Base-by-base conservation (phyloP, 371 early-diverging fungal species). In the Zopfochytrium polystomum region DNA sequence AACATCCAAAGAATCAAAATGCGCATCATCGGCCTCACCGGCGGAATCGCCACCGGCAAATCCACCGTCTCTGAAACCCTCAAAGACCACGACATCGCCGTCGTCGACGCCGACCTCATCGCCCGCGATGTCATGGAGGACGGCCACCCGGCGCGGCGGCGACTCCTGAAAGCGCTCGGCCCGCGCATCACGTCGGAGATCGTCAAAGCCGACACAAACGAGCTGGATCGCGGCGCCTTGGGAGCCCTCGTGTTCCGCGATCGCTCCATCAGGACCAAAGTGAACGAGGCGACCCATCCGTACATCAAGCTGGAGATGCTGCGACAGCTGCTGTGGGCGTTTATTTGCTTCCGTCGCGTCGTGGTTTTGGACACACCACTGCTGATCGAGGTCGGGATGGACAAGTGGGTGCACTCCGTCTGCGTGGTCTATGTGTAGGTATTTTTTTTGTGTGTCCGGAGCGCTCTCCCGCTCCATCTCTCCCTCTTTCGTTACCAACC, bases 321-420 rank as follows among this genome's bases (percentile, higher is more conserved):
- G 7, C 79, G 79, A 51, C 71, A 82, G 55, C 73, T 90, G 15
- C 69, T 92, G n/a, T 62, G 74, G 44, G 68, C 79, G 46, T 97
- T 90, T 77, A 27, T 93, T 13, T 74, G 63, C 6, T 90, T 89
- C 0, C 73, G 85, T 0, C 65, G 76, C 3, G 35, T 90, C 25
- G 88, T 90, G n/a, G 80, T 97, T 1, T 74, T 96, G 25, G 98
- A 97, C 71, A 90, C 91, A 0, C 96, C 98, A 18, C 74, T 97
- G 48, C 76, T 97, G 58, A 85, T 91, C 59, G 98, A 97, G 64
- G 81, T 85, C 29, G 84, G 87, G 7, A 66, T 95, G 60, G 81
- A 91, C 68, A 70, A 78, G 44, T 84, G 85, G 53, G 85, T 92
- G 50, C 80, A 82, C 32, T 68, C 75, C 0, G 85, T 83, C 3